A percentile compares a stretch with the other conserved stretches of the same genome.
phyloP scores from a whole-genome alignment of 192 early-diverging fungal species.

The Coemansia sp. region DNA sequence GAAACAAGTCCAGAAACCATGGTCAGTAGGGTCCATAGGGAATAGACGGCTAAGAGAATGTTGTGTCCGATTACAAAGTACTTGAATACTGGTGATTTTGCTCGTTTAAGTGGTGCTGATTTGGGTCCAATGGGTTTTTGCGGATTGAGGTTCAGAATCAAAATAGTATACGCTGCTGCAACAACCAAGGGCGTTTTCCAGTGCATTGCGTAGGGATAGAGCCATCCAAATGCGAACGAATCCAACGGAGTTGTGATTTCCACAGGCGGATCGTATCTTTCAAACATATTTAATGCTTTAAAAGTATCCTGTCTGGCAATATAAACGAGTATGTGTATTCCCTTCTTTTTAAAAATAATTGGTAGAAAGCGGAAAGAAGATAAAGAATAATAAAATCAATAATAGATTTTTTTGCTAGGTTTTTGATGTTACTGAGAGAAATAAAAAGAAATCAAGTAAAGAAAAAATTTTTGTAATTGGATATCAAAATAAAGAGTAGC shows the following conservation, averaged over 20 bases:
- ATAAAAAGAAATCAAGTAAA: not conserved
- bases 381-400: no score
- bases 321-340: no score
- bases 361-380: no score
- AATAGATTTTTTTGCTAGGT: no score
- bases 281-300: slow-evolving; percentile 19
- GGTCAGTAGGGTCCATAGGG: slow-evolving; percentile 66
- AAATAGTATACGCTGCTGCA: slow-evolving; percentile 56
- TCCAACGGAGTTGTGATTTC: slow-evolving; percentile 31
- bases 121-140: slow-evolving; percentile 15
- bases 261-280: slow-evolving; percentile 26
- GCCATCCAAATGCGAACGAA: slow-evolving; percentile 65
- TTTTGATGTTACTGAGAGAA: no score
- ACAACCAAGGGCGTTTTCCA: slow-evolving; percentile 66
- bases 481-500: no score
- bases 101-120: slow-evolving; percentile 10
- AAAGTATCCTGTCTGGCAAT: no score
- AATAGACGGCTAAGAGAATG: slow-evolving; percentile 64
- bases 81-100: slow-evolving; percentile 58
- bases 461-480: not conserved
- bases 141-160: slow-evolving; percentile 33
- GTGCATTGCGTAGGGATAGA: slow-evolving; percentile 68
- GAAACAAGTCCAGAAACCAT: slow-evolving; percentile 55
- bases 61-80: slow-evolving; percentile 78
- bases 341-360: no score